Base-by-base conservation (phyloP, 2,329 filamentous ascomycete species). In the Macrophomina pseudophaseolina region DNA sequence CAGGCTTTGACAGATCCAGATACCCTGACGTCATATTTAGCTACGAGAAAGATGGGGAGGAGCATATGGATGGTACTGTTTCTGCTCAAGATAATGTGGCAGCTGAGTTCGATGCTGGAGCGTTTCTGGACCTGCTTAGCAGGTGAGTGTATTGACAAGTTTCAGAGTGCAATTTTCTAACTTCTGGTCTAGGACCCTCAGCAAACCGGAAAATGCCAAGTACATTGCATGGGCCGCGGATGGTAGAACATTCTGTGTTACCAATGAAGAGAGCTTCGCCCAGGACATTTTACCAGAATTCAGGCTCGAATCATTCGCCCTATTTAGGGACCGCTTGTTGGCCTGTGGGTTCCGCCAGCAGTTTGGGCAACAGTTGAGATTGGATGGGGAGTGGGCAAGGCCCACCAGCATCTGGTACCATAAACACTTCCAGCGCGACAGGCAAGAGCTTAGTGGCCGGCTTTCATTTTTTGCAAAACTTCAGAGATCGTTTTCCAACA, bases 81-180 rank as follows among this genome's bases (percentile, higher is more conserved):
- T 32, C 23, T 9, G 5, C 5, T 46, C 56, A n/a, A 4, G 23
- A 18, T 14, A 44, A 48, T 16, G 8, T 18, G 14, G 14, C 18
- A 12, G 28, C 28, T 35, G 32, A 16, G 9, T 62, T 49, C 12
- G 58, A 62, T 14, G 58, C 33, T 8, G n/a, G 48, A 28, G 16
- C 28, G 5, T 60, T 60, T 14, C 18, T 60, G 8, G 56, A 60
- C 11, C 9, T 23, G 12, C 30, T 60, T 3, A 60, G 14, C 56
- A 60, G 56, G 56, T 90, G 33, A 33, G 56, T 8, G 9, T 14
- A 35, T 16, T 16, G 8, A 35, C 6, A 28, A 28, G n/a, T 7
- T 8, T 38, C 35, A 4, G 32, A 12, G 52, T 4, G 52, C 52
- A 38, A 8, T 7, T 18, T 35, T 14, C 49, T 49, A 23, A 38